Percentiles rank a stretch among this genome's conserved stretches.
Conservation (phyloP, 768 basidiomycete genomes). For the Boletus edulis region DNA sequence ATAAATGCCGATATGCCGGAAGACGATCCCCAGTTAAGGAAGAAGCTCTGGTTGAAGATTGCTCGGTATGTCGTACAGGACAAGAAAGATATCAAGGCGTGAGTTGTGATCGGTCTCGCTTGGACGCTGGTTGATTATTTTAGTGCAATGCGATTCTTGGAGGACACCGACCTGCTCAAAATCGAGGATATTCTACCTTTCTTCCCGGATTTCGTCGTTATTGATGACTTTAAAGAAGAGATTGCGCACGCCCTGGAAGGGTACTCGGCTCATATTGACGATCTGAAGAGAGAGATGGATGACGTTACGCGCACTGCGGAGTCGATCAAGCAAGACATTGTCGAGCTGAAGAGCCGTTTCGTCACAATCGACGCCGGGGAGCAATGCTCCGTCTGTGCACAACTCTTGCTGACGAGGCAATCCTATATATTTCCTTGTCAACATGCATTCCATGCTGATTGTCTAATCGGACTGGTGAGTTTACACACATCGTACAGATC, state of each 20-base stretch:
- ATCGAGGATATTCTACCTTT: conserved; percentile 99
- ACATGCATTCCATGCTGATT: conserved; percentile 97
- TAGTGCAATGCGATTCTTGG: conserved; percentile 96
- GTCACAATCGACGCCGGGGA: conserved; percentile 89
- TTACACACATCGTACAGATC: not conserved
- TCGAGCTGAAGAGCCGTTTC: conserved; percentile 81
- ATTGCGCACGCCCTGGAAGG: conserved; percentile 95
- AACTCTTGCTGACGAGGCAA: conserved; percentile 77
- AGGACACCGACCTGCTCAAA: conserved; percentile 91
- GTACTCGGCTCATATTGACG: conserved; percentile 88
- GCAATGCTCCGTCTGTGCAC: conserved; percentile 78
- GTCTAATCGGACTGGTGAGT: conserved; percentile 89
- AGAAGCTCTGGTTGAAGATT: conserved; percentile 97
- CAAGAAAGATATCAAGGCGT: conserved; percentile 98
- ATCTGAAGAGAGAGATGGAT: conserved; percentile 92
- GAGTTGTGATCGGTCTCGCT: conserved; percentile 33
- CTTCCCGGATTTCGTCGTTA: conserved; percentile 99
- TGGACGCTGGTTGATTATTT: not conserved
- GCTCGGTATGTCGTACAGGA: conserved; percentile 98
- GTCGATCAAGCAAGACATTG: conserved; percentile 89
- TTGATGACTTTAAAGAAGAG: conserved; percentile 99
- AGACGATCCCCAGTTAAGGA: conserved; percentile 81
- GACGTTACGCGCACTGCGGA: conserved; percentile 92
- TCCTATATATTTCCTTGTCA: conserved; percentile 99
- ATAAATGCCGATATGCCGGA: conserved; percentile 94